Percentiles rank a stretch among this genome's conserved stretches.
Evolutionary conservation across 495 filamentous ascomycete genomes (phyloP).

Genomic region (Mycothermus thermophilus): DNA sequence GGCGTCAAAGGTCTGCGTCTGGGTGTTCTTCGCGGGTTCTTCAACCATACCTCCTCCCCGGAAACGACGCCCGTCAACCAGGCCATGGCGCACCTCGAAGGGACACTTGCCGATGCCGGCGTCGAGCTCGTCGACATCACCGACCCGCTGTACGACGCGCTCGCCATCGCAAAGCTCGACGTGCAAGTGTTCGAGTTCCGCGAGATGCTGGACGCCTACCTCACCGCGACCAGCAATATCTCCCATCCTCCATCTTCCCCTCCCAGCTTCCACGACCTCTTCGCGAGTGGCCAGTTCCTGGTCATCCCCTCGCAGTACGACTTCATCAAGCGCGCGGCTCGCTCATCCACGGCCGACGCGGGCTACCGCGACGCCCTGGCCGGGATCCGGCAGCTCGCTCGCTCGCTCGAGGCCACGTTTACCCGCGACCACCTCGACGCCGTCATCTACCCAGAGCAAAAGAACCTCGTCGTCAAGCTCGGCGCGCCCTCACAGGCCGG

Average conservation of each 20-base stretch:
- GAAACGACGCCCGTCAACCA: conserved; percentile 43
- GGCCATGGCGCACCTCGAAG: conserved; percentile 26
- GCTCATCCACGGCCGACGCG: conserved; percentile 30
- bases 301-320: conserved; percentile 43
- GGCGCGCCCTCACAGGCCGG: conserved; percentile 41
- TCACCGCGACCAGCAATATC: conserved; percentile 20
- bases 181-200: conserved; percentile 46
- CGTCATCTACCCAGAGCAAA: conserved; percentile 52
- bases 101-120: conserved; percentile 21
- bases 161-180: conserved; percentile 33
- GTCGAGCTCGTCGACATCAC: conserved; percentile 33
- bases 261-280: conserved; percentile 30
- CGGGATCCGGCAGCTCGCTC: conserved; percentile 35
- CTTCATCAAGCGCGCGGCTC: conserved; percentile 35
- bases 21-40: conserved; percentile 36
- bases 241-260: conserved; percentile 28
- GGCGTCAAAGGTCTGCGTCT: conserved; percentile 30
- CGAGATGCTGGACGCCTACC: conserved; percentile 33
- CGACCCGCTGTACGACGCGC: conserved; percentile 37
- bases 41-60: conserved; percentile 25
- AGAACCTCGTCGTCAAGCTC: conserved; percentile 45
- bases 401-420: conserved; percentile 35
- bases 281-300: conserved; percentile 33
- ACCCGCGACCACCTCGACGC: conserved; percentile 36
- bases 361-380: conserved; percentile 30